phyloP scores from a whole-genome alignment of 129 eudicot species.

The Dittrichia graveolens region DNA sequence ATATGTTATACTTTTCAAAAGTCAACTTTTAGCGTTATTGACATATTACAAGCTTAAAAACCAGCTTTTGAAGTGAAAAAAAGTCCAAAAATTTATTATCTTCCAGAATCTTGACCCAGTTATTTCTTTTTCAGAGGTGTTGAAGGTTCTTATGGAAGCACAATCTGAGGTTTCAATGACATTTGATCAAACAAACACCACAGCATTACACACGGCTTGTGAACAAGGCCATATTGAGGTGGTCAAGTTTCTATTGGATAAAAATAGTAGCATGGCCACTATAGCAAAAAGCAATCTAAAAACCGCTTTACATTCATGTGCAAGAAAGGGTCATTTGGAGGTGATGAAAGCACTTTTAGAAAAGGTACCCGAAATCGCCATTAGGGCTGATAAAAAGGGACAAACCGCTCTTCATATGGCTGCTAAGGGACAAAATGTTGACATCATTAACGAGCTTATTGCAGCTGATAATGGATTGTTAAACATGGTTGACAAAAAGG shows the following conservation, averaged over 20 bases:
- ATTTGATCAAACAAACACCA: constrained; percentile 66
- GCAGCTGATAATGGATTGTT: constrained; percentile 42
- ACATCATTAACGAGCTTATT: constrained; percentile 60
- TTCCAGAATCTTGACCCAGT: background rate
- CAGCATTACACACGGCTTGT: constrained; percentile 71
- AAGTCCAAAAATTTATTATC: background rate
- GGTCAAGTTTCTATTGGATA: constrained; percentile 66
- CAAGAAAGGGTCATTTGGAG: constrained; percentile 77
- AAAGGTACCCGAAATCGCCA: constrained; percentile 57
- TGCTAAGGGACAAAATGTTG: constrained; percentile 62
- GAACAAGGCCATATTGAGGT: constrained; percentile 74
- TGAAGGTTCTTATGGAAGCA: constrained; percentile 66
- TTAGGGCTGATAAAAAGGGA: constrained; percentile 73
- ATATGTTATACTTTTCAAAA: background rate
- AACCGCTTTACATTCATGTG: constrained; percentile 77
- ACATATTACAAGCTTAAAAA: background rate
- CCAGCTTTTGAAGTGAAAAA: background rate
- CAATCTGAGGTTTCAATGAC: constrained; percentile 69
- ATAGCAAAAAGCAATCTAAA: constrained; percentile 65
- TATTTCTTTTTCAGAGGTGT: constrained; percentile 46
- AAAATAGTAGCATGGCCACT: constrained; percentile 47
- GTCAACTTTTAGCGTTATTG: background rate
- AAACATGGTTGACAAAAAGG: constrained; percentile 62
- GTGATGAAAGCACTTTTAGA: constrained; percentile 56
- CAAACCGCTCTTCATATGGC: constrained; percentile 96